Percentiles rank a stretch among this genome's conserved stretches.
phyloP scores from a whole-genome alignment of 2,329 filamentous ascomycete genomes.

The Metarhizium rileyi region DNA sequence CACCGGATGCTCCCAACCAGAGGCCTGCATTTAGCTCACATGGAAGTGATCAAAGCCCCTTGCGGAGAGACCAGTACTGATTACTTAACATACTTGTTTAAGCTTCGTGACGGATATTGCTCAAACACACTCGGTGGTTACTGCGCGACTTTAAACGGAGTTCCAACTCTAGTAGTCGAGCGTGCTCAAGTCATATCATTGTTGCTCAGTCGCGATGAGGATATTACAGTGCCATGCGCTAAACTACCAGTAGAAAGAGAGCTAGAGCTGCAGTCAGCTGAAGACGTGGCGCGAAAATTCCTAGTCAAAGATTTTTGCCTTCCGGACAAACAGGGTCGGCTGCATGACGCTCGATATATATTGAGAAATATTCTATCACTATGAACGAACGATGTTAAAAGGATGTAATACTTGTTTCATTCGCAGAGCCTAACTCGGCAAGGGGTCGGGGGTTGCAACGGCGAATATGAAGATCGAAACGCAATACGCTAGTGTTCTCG shows the following conservation, averaged over 20 bases:
- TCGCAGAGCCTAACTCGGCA: background rate
- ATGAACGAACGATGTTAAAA: background rate
- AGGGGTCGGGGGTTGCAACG: too few species aligned
- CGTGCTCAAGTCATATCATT: constrained; percentile 66
- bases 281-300: constrained; percentile 49
- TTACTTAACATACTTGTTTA: constrained; percentile 67
- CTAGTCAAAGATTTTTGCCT: constrained; percentile 23
- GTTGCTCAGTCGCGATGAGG: constrained; percentile 61
- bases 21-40: constrained; percentile 53
- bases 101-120: constrained; percentile 55
- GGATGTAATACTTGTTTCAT: background rate
- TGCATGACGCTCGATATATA: constrained; percentile 5
- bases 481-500: too few species aligned
- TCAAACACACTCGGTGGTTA: constrained; percentile 74
- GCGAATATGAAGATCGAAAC: too few species aligned
- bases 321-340: background rate
- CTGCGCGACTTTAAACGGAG: constrained; percentile 81
- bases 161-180: constrained; percentile 60
- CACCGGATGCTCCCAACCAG: constrained; percentile 40
- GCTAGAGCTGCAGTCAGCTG: constrained; percentile 57
- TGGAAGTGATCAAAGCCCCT: constrained; percentile 57
- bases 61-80: constrained; percentile 40
- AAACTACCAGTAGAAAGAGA: constrained; percentile 54
- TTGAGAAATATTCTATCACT: background rate
- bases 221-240: constrained; percentile 64